Percentiles rank a stretch among this genome's conserved stretches.
Conservation (phyloP, 2,329 filamentous ascomycete species). For the Sporothrix phasma region DNA sequence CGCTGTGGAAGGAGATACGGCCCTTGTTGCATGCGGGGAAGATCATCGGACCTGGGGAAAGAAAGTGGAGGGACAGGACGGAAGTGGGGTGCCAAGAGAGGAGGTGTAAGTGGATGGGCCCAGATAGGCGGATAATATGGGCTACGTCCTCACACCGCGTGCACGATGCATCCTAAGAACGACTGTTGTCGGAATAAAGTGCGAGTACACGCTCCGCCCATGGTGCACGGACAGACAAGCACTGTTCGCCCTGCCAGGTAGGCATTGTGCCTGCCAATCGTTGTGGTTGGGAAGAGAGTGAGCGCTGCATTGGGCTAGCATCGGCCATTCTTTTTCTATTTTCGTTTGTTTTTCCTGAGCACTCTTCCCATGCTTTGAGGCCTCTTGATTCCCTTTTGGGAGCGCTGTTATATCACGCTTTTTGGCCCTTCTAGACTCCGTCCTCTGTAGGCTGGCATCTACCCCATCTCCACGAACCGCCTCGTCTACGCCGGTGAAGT, state of each 20-base stretch:
- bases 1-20: background rate
- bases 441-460: background rate
- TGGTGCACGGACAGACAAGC: no score
- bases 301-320: background rate
- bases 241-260: no score
- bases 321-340: background rate
- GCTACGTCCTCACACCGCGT: background rate
- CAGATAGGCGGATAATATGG: background rate
- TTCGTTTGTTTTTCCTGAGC: background rate
- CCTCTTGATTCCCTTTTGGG: background rate
- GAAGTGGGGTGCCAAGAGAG: background rate
- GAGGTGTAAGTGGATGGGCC: background rate
- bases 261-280: no score
- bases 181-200: background rate
- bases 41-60: background rate
- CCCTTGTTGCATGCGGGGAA: background rate
- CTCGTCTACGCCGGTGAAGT: background rate
- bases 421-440: background rate
- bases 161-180: background rate
- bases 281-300: background rate
- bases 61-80: background rate
- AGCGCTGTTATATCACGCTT: background rate
- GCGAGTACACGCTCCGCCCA: no score
- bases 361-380: background rate
- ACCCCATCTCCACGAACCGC: background rate